Base-by-base conservation (phyloP, 495 filamentous ascomycete genomes). In the Lophiotrema nucula region DNA sequence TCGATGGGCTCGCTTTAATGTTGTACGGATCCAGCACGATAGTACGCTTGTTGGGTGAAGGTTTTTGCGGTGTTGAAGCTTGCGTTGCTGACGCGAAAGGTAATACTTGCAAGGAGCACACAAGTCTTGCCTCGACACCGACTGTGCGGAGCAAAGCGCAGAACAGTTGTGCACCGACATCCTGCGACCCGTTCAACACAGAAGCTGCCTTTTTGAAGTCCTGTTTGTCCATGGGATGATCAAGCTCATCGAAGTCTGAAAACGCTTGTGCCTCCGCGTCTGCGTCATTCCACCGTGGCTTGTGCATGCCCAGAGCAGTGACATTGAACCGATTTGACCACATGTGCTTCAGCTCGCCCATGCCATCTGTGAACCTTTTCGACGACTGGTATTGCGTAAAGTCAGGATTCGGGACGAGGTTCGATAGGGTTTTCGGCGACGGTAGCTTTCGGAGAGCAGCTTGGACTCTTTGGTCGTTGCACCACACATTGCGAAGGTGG, bases 81-180 rank as follows among this genome's bases (percentile, higher is more conserved):
- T 77, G 76, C 15, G 67, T 76, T 1, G 79, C 78, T 0, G 85
- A 79, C 21, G 77, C 79, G 62, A 93, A 92, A 1, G 89, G 77
- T 2, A 99, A 76, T 0, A 84, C 80, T 64, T 97, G 92, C 12
- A 99, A 77, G 8, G 95, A 99, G 72, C 92, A 97, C 1, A 97
- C 88, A 2, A 99, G 79, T 15, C 93, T 82, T n/a, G 90, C 81
- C 58, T 90, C 84, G 2, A 97, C 83, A 5, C 87, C 90, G 25
- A 78, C 81, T 25, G 82, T 81, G 8, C 93, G 84, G 11, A 99
- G 77, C 22, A 97, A 68, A 6, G 89, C 86, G 72, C 93, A 97
- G 55, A 92, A 95, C 2, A 99, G 70, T 69, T 96, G 91, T 18
- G 90, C 86, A 13, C 92, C 93, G 27, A 93, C 79, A 72, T 98